phyloP scores from a whole-genome alignment of 2,329 filamentous ascomycete genomes.

The Trichoderma arundinaceum region DNA sequence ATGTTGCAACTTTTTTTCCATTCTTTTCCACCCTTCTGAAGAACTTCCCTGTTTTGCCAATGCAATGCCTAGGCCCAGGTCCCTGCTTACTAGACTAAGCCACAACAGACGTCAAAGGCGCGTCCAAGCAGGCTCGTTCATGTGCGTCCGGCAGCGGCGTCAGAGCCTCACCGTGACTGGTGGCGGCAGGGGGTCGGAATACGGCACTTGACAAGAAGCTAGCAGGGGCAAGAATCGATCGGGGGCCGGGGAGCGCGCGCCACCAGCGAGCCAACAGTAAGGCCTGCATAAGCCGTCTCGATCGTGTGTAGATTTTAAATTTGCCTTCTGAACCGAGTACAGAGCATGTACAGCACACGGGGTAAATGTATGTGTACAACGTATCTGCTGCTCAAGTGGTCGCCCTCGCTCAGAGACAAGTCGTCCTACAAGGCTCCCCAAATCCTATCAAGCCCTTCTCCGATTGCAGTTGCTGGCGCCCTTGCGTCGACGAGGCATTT shows the following conservation, averaged over 20 bases:
- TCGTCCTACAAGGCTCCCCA: not conserved
- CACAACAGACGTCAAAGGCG: constrained; percentile 9
- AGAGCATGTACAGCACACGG: too few species aligned
- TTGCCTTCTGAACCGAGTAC: not conserved
- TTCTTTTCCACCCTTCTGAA: not conserved
- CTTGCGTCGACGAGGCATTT: constrained; percentile 23
- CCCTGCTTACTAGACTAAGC: constrained; percentile 1
- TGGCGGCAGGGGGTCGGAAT: constrained; percentile 26
- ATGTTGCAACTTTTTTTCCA: not conserved
- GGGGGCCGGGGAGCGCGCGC: constrained; percentile 11
- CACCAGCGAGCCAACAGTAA: constrained; percentile 6
- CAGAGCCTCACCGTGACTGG: constrained; percentile 28
- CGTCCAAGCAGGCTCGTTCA: not conserved
- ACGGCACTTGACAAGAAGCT: constrained; percentile 28
- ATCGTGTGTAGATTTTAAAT: constrained; percentile 22
- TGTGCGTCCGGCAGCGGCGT: constrained; percentile 20
- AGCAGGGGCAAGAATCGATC: constrained; percentile 26
- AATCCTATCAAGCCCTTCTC: not conserved
- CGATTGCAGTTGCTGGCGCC: not conserved
- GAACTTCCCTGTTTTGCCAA: constrained; percentile 20
- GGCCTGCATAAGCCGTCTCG: constrained; percentile 11
- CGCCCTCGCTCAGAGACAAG: not conserved
- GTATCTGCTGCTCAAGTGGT: too few species aligned
- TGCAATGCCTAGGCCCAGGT: constrained; percentile 10
- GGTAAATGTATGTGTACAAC: not conserved